Evolutionary conservation across 768 basidiomycete species (phyloP).

Genomic region (Suillus lakei): DNA sequence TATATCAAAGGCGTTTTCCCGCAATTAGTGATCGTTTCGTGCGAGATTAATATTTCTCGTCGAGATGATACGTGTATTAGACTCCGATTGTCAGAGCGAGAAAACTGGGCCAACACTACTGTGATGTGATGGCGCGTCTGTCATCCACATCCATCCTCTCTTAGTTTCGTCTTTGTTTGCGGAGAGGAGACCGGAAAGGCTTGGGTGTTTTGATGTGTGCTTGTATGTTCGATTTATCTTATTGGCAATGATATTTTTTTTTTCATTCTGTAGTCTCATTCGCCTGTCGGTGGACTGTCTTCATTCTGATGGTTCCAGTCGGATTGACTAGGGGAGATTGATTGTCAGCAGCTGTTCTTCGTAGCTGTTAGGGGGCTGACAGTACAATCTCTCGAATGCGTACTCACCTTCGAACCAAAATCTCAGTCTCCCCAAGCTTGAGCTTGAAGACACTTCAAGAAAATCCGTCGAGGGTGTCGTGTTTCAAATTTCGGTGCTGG

Average conservation of each 20-base stretch:
- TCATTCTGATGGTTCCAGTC: not conserved
- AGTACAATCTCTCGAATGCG: not conserved
- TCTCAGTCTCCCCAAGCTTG: not conserved
- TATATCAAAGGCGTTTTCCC: constrained; percentile 1
- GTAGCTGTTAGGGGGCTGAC: not conserved
- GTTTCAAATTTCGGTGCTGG: not conserved
- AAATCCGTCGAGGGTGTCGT: not conserved
- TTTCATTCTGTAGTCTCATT: not conserved
- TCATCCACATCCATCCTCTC: not conserved
- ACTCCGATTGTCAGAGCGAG: not conserved
- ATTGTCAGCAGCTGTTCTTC: not conserved
- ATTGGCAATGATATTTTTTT: not conserved
- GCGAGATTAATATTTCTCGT: not conserved
- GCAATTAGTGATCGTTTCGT: not conserved
- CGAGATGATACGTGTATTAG: not conserved
- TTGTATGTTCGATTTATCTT: not conserved
- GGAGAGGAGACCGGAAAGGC: not conserved
- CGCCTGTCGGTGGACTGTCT: not conserved
- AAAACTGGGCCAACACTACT: not conserved
- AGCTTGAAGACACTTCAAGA: not conserved
- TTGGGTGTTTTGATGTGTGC: not conserved
- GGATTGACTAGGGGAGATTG: not conserved
- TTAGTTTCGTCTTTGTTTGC: not conserved
- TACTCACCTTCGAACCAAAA: not conserved
- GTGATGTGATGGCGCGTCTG: not conserved